phyloP scores from a whole-genome alignment of 805 yeast genomes.

The Debaryomyces castellii region DNA sequence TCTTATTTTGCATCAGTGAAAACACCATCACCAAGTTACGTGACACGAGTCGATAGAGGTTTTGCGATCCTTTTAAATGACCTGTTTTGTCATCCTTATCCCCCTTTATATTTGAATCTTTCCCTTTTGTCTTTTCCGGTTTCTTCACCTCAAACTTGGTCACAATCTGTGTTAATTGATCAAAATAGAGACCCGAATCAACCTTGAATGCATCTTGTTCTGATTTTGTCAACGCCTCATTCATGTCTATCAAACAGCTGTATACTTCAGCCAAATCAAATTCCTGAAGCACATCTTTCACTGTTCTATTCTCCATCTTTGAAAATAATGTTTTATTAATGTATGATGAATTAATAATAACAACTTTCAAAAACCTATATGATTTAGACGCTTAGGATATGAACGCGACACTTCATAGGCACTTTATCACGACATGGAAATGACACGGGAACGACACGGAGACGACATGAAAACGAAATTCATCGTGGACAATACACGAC shows the following conservation, averaged over 20 bases:
- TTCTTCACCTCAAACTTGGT: constrained; percentile 17
- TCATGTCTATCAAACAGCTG: constrained; percentile 19
- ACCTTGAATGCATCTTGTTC: constrained; percentile 5
- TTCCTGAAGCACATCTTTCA: constrained; percentile 5
- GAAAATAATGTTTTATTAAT: background rate
- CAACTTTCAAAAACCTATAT: background rate
- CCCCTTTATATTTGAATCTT: background rate
- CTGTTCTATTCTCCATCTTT: background rate
- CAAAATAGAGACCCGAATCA: constrained; percentile 16
- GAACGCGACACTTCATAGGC: background rate
- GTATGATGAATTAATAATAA: background rate
- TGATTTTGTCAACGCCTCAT: constrained; percentile 13
- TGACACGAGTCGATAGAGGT: constrained; percentile 28
- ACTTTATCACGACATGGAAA: background rate
- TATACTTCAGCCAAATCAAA: constrained; percentile 19
- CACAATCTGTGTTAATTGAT: constrained; percentile 25
- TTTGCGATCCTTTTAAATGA: constrained; percentile 8
- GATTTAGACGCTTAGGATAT: background rate
- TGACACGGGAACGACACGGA: too few species aligned
- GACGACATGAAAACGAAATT: too few species aligned
- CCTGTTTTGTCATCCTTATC: background rate
- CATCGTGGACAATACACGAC: too few species aligned
- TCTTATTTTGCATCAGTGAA: constrained; percentile 29
- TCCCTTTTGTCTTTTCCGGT: background rate
- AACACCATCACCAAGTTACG: constrained; percentile 25